Evolutionary conservation across 345 rosid species (phyloP).

Genomic region (Leavenworthia alabamica): DNA sequence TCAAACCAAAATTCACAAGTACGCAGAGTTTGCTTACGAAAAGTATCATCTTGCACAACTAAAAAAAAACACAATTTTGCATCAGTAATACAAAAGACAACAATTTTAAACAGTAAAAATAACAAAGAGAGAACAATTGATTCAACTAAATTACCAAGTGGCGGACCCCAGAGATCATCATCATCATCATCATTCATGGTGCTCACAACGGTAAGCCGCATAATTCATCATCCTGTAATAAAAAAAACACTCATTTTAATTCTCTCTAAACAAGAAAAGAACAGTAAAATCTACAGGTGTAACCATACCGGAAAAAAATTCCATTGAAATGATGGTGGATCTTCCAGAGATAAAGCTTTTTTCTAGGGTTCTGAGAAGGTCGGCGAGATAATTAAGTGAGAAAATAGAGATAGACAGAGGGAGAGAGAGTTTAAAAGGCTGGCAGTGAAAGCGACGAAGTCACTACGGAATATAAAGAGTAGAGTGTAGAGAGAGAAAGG

Average conservation of each 20-base stretch:
- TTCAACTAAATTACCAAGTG: slow-evolving; percentile 26
- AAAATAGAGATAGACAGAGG: not conserved
- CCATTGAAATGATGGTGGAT: not conserved
- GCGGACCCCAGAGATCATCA: slow-evolving; percentile 58
- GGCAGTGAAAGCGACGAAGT: slow-evolving; percentile 35
- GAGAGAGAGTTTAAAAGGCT: slow-evolving; percentile 8
- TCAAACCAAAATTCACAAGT: slow-evolving; percentile 40
- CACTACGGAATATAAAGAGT: slow-evolving; percentile 24
- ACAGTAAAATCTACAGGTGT: not conserved
- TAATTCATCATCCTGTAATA: slow-evolving; percentile 30
- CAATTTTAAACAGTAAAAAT: not conserved
- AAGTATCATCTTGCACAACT: slow-evolving; percentile 35
- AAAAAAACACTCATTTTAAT: not conserved
- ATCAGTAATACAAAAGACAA: not conserved
- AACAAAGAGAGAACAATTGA: slow-evolving; percentile 1
- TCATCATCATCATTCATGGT: slow-evolving; percentile 37
- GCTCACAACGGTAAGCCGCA: not conserved
- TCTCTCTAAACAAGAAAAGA: not conserved
- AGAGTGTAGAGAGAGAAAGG: slow-evolving; percentile 15
- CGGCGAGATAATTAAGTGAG: slow-evolving; percentile 20
- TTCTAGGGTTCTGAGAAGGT: slow-evolving; percentile 28
- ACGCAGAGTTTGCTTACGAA: slow-evolving; percentile 27
- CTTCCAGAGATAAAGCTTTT: not conserved
- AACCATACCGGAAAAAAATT: slow-evolving; percentile 10
- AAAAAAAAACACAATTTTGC: not conserved